phyloP scores from a whole-genome alignment of 257 asterid species.

The Jacaranda copaia region DNA sequence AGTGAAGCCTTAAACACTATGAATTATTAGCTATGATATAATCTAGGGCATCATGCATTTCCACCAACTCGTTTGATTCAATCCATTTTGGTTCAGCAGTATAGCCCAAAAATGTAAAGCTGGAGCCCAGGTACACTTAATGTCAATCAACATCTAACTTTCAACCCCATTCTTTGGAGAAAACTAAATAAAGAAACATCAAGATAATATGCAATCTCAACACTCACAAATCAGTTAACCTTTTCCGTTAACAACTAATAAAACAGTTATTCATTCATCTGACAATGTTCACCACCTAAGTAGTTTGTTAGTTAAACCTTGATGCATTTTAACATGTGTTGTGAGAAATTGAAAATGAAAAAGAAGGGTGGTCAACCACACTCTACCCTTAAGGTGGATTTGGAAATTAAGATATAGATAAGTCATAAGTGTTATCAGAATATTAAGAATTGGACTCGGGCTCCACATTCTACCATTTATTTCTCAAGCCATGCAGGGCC shows the following conservation, averaged over 20 bases:
- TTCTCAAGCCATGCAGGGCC: slow-evolving; percentile 21
- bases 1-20: slow-evolving; percentile 4
- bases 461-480: background rate
- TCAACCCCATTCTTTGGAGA: background rate
- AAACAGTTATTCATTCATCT: no score
- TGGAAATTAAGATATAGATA: background rate
- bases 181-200: background rate
- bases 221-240: no score
- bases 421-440: background rate
- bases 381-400: background rate
- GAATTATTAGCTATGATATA: slow-evolving; percentile 11
- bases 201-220: background rate
- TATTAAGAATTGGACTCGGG: slow-evolving; percentile 17
- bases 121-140: slow-evolving; percentile 9
- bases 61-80: slow-evolving; percentile 3
- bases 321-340: no score
- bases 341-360: no score
- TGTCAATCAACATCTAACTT: background rate
- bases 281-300: no score
- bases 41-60: slow-evolving; percentile 5
- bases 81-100: slow-evolving; percentile 10
- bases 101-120: slow-evolving; percentile 25
- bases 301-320: background rate
- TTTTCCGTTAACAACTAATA: no score
- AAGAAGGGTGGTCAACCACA: background rate